A percentile compares a stretch with the other conserved stretches of the same genome.
phyloP scores from a whole-genome alignment of 208 protist species.

The Tritrichomonas musculus region DNA sequence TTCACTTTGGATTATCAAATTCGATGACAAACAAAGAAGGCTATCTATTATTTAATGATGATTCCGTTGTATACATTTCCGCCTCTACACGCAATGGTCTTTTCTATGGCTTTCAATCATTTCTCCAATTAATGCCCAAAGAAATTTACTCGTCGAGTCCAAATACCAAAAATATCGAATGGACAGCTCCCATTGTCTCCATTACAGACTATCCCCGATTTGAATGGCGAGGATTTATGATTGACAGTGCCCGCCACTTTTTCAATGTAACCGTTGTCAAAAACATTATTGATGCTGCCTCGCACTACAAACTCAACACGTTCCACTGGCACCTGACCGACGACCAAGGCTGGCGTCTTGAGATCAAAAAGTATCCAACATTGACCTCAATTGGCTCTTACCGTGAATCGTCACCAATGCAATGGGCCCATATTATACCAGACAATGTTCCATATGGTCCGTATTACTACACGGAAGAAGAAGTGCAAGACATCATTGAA shows the following conservation, averaged over 20 bases:
- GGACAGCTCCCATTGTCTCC: not conserved
- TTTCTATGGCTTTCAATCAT: not conserved
- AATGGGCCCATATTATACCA: not conserved
- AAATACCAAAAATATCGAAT: not conserved
- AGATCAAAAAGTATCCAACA: constrained; percentile 18
- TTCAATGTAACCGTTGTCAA: not conserved
- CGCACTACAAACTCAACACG: not conserved
- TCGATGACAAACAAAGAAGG: no score
- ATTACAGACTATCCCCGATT: constrained; percentile 9
- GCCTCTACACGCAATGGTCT: not conserved
- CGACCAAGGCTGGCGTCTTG: not conserved
- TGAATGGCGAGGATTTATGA: not conserved
- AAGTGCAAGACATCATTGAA: constrained; percentile 33
- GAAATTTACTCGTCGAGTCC: not conserved
- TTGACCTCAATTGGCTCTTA: not conserved
- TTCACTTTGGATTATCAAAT: no score
- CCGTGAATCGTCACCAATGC: not conserved
- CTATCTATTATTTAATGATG: no score
- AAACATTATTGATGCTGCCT: not conserved
- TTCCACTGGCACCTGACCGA: constrained; percentile 34
- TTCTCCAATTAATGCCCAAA: not conserved
- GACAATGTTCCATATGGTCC: not conserved
- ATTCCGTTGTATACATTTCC: not conserved
- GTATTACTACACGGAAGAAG: constrained; percentile 28
- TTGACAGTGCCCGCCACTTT: constrained; percentile 34